Conservation (phyloP, 1,284 basidiomycete species). For the Pseudozyma sp. region DNA sequence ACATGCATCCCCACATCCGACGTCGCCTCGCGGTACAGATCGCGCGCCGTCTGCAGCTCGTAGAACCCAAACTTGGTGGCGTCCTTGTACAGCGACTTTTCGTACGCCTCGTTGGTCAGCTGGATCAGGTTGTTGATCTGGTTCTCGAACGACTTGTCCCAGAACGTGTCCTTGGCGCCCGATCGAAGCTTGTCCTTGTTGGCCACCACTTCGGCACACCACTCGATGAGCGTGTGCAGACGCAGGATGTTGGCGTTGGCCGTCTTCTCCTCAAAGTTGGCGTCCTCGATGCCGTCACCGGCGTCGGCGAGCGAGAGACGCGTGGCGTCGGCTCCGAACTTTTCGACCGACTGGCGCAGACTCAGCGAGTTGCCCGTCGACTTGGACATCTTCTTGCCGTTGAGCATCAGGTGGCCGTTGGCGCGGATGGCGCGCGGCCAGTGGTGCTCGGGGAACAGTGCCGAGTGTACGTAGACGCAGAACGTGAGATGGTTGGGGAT, state of each 20-base stretch:
- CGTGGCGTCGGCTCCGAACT: slow-evolving; percentile 93
- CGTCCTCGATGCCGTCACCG: slow-evolving; percentile 96
- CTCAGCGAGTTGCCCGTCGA: slow-evolving; percentile 77
- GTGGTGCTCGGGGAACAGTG: slow-evolving; percentile 91
- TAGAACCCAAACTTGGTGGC: slow-evolving; percentile 96
- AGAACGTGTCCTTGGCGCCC: slow-evolving; percentile 66
- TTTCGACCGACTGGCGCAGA: slow-evolving; percentile 65
- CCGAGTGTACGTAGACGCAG: slow-evolving; percentile 92
- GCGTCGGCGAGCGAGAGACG: slow-evolving; percentile 93
- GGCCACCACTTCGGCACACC: slow-evolving; percentile 84
- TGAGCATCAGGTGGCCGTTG: slow-evolving; percentile 97
- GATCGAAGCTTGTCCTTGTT: slow-evolving; percentile 78
- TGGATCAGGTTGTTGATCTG: slow-evolving; percentile 89
- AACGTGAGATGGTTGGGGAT: slow-evolving; percentile 97
- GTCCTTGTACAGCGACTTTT: slow-evolving; percentile 92
- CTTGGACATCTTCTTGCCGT: slow-evolving; percentile 99
- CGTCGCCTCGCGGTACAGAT: slow-evolving; percentile 94
- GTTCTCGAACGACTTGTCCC: slow-evolving; percentile 87
- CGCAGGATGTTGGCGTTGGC: slow-evolving; percentile 97
- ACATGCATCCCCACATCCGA: slow-evolving; percentile 87
- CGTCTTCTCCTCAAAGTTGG: slow-evolving; percentile 98
- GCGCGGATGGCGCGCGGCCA: slow-evolving; percentile 92
- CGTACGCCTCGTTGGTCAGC: slow-evolving; percentile 74
- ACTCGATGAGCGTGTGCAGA: slow-evolving; percentile 87
- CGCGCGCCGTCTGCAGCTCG: slow-evolving; percentile 89